A percentile compares a stretch with the other conserved stretches of the same genome.
Evolutionary conservation across 331 rosid species (phyloP).

Genomic region (Pyrus hybrid): DNA sequence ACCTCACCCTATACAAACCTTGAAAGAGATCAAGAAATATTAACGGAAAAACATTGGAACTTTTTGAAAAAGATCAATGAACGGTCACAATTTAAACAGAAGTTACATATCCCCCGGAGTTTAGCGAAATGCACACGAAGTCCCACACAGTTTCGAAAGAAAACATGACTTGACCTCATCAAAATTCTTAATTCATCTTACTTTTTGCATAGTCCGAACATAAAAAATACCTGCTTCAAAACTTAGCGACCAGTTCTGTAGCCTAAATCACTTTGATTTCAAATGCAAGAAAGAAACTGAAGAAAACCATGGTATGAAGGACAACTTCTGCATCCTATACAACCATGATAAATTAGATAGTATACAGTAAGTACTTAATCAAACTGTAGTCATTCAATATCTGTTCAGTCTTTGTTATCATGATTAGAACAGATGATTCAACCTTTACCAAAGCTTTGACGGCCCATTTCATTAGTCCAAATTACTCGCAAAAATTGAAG

Average conservation of each 20-base stretch:
- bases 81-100: background rate
- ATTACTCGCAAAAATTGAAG: constrained; percentile 25
- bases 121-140: background rate
- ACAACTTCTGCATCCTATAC: constrained; percentile 33
- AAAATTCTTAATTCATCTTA: background rate
- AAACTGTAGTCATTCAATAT: constrained; percentile 52
- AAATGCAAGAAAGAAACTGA: constrained; percentile 24
- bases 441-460: constrained; percentile 73
- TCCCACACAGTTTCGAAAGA: background rate
- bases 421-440: constrained; percentile 41
- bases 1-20: background rate
- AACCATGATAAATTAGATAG: constrained; percentile 34
- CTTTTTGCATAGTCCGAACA: constrained; percentile 19
- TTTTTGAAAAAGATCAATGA: background rate
- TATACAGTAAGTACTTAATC: constrained; percentile 36
- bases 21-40: background rate
- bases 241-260: constrained; percentile 28
- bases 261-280: constrained; percentile 27
- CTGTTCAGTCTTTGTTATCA: constrained; percentile 53
- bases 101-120: background rate
- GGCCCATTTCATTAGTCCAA: constrained; percentile 54
- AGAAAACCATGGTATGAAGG: constrained; percentile 22
- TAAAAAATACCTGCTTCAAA: constrained; percentile 16
- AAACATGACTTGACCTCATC: background rate
- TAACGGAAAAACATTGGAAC: background rate